These are phyloP conservation scores for Cryptosporidium sp. DNA, from an alignment of 169 alveolate genomes.

Conservation along the genomic window DNA sequence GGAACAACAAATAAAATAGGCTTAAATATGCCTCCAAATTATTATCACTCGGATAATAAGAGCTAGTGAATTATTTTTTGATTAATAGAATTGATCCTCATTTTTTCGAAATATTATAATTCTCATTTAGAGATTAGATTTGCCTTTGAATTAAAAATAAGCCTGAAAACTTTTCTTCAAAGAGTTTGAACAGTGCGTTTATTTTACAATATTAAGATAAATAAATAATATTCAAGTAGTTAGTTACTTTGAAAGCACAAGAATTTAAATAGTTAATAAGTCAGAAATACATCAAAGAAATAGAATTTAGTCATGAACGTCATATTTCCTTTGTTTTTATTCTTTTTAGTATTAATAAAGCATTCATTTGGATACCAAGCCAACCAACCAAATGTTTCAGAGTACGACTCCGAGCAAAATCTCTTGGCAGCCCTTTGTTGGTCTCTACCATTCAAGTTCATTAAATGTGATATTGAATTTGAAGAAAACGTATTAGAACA, in stretches of 20 bases:
- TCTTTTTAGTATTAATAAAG: not conserved
- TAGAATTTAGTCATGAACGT: not conserved
- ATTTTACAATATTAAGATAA: too few relatives aligned
- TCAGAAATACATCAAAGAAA: not conserved
- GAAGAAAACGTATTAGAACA: constrained; percentile 46
- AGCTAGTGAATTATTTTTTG: not conserved
- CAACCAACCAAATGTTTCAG: constrained; percentile 1
- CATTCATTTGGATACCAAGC: constrained; percentile 8
- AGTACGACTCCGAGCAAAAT: constrained; percentile 34
- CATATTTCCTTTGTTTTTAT: not conserved
- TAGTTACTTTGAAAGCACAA: not conserved
- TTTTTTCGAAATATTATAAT: not conserved
- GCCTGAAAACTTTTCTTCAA: not conserved
- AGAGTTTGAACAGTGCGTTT: not conserved
- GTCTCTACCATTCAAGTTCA: constrained; percentile 66
- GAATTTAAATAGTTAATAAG: not conserved
- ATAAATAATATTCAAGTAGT: too few relatives aligned
- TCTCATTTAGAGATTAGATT: not conserved
- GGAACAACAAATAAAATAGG: not conserved
- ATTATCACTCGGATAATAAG: constrained; percentile 17
- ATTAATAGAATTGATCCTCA: not conserved
- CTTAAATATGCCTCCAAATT: constrained; percentile 4
- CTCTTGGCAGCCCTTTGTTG: constrained; percentile 55
- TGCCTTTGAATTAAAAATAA: not conserved
- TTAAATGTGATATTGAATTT: constrained; percentile 50